Base-by-base conservation (phyloP, 2,329 filamentous ascomycete species). In the Clonostachys chloroleuca region DNA sequence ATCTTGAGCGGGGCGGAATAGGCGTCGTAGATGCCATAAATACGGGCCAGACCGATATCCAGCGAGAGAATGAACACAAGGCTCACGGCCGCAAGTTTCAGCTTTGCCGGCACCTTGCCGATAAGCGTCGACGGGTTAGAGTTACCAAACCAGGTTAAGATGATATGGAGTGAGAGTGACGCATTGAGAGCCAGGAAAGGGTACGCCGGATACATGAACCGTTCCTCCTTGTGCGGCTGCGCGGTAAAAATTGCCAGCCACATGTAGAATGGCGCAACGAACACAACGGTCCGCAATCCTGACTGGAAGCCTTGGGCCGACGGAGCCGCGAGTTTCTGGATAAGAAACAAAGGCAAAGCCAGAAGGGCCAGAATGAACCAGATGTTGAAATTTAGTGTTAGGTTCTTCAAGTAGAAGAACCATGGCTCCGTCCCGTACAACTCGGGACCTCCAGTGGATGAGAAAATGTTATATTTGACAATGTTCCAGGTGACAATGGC, bases 121-220 rank as follows among this genome's bases (percentile, higher is more conserved):
- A 85, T 63, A 5, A 92, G 59, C 1, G 80, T 80, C 55, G 78
- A 82, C 0, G 86, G 82, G 50, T 89, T 78, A 2, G 79, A 78
- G 18, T 83, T 84, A 16, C 92, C 90, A 43, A 96, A 69, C 36
- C 86, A 84, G 12, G 83, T 76, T 14, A 97, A 75, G 2, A 95
- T 60, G 49, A 95, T 86, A 63, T 97, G 91, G 35, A 95, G 72
- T 5, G 89, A 81, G 46, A 96, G 79, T 9, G 92, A 88, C 4
- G 92, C 92, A 59, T 96, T 96, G 35, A 99, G 75, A 1, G 88
- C 87, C 36, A 99, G 75, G 52, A 92, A 90, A 1, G 94, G 94
- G 59, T 99, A 99, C 3, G 83, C 88, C 0, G 94, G 94, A 59
- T 96, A 99, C 92, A 99, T 97, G 72, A 99, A 99, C 7, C 94